phyloP scores from a whole-genome alignment of 2,329 filamentous ascomycete species.

The Fusarium sp. region DNA sequence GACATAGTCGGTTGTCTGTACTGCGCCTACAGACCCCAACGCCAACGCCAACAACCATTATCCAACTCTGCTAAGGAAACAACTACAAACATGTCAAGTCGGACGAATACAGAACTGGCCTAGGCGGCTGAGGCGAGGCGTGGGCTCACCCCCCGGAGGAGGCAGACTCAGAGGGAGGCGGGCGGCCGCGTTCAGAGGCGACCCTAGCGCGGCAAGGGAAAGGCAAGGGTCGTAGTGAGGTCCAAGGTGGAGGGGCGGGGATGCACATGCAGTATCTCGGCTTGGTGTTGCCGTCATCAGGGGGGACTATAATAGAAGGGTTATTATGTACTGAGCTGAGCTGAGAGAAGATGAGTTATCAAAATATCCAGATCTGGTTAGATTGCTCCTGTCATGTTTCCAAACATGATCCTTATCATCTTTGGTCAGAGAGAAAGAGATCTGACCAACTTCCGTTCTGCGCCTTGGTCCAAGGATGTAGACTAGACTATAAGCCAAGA shows the following conservation, averaged over 20 bases:
- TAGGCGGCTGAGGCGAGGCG: slow-evolving; percentile 24
- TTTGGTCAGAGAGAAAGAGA: slow-evolving; percentile 14
- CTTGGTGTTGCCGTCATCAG: slow-evolving; percentile 23
- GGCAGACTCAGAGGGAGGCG: slow-evolving; percentile 5
- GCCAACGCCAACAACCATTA: slow-evolving; percentile 8
- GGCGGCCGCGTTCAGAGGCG: slow-evolving; percentile 37
- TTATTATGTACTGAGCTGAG: no score
- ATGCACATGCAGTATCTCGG: slow-evolving; percentile 1
- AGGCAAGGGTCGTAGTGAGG: neutral
- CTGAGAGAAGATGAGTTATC: neutral
- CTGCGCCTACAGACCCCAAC: slow-evolving; percentile 19
- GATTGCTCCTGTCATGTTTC: slow-evolving; percentile 4
- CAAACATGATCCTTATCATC: slow-evolving; percentile 16
- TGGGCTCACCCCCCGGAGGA: neutral
- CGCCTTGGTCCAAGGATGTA: slow-evolving; percentile 10
- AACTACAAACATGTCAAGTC: slow-evolving; percentile 6
- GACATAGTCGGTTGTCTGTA: neutral
- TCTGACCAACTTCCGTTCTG: slow-evolving; percentile 11
- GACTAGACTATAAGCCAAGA: slow-evolving; percentile 25
- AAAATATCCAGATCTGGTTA: slow-evolving; percentile 13
- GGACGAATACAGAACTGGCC: slow-evolving; percentile 23
- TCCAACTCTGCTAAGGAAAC: slow-evolving; percentile 7
- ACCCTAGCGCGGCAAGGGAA: slow-evolving; percentile 31
- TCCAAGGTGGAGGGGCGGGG: neutral
- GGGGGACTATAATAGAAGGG: neutral